These are phyloP conservation scores for Rhypophila decipiens DNA, from an alignment of 495 filamentous ascomycete genomes.

Conservation along the genomic window DNA sequence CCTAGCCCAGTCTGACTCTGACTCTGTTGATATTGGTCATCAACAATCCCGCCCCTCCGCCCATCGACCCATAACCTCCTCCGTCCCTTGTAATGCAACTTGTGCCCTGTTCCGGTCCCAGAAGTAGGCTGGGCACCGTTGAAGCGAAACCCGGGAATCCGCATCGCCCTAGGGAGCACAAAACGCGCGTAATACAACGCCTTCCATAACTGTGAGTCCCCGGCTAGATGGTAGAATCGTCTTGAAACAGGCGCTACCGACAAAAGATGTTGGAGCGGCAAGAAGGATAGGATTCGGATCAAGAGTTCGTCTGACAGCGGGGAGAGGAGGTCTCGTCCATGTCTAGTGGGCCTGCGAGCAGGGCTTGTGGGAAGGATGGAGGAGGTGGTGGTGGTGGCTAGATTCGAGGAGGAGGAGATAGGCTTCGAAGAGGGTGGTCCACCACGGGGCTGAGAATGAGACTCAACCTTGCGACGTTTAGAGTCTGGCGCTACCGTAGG, in stretches of 20 bases:
- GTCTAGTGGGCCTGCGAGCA: neutral
- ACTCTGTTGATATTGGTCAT: slow-evolving; percentile 38
- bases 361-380: no score
- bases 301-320: slow-evolving; percentile 81
- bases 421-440: no score
- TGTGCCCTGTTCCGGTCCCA: slow-evolving; percentile 21
- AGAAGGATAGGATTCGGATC: slow-evolving; percentile 72
- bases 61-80: slow-evolving; percentile 80
- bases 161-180: slow-evolving; percentile 73
- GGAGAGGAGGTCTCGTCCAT: slow-evolving; percentile 38
- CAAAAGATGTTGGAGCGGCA: slow-evolving; percentile 62
- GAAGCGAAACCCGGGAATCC: slow-evolving; percentile 62
- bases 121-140: no score
- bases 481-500: no score
- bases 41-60: slow-evolving; percentile 35
- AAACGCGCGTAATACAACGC: slow-evolving; percentile 81
- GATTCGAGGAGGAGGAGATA: no score
- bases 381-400: no score
- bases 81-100: slow-evolving; percentile 61
- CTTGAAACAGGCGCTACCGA: slow-evolving; percentile 72
- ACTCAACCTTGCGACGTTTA: no score
- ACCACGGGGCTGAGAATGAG: no score
- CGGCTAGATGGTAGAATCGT: slow-evolving; percentile 65
- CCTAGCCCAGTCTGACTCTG: neutral
- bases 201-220: slow-evolving; percentile 90